A percentile compares a stretch with the other conserved stretches of the same genome.
phyloP scores from a whole-genome alignment of 2,329 filamentous ascomycete species.

The Neospermospora avenae region DNA sequence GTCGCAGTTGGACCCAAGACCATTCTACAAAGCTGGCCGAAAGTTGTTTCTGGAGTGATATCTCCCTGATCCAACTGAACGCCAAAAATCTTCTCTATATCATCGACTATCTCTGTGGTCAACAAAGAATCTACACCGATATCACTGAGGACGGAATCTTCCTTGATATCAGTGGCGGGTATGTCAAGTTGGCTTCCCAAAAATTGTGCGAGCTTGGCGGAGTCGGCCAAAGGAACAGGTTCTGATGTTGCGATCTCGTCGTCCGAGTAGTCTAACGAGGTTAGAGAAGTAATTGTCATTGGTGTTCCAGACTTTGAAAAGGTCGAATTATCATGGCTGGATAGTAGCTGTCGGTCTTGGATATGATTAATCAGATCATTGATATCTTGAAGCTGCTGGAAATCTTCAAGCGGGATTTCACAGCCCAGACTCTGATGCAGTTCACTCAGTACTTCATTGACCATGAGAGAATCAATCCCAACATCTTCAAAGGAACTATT shows the following conservation, averaged over 20 bases:
- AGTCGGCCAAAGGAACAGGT: not conserved
- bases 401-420: not conserved
- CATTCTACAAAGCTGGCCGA: not conserved
- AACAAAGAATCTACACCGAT: no score
- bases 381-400: not conserved
- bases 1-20: not conserved
- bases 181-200: not conserved
- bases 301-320: not conserved
- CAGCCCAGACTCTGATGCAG: not conserved
- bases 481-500: slow-evolving; percentile 41
- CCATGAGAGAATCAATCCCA: slow-evolving; percentile 50
- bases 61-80: not conserved
- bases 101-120: not conserved
- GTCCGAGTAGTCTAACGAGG: not conserved
- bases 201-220: not conserved
- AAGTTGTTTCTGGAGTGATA: not conserved
- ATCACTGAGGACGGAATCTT: not conserved
- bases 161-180: not conserved
- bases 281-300: not conserved
- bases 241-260: not conserved
- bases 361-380: not conserved
- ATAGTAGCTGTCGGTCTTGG: not conserved
- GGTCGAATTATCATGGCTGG: not conserved
- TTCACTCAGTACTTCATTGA: not conserved
- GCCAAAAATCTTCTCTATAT: not conserved